A percentile compares a stretch with the other conserved stretches of the same genome.
Conservation (phyloP, 2,329 filamentous ascomycete species). For the Stemphylium lycopersici region DNA sequence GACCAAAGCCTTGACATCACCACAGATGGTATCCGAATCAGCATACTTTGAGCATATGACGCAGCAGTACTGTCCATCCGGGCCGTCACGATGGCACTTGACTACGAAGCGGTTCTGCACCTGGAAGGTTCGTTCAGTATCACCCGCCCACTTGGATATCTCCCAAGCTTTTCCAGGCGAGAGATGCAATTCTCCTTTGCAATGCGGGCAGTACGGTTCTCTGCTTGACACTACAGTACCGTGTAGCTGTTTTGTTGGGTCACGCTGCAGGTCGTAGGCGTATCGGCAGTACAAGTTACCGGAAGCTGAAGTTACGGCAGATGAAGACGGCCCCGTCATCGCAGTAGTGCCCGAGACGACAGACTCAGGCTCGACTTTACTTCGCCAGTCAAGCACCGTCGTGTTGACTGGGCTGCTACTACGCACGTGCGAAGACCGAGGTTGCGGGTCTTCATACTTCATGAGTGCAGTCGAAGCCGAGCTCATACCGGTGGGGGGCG, state of each 20-base stretch:
- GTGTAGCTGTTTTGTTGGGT: slow-evolving; percentile 35
- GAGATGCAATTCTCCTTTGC: slow-evolving; percentile 36
- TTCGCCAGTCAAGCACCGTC: slow-evolving; percentile 28
- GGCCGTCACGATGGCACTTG: slow-evolving; percentile 42
- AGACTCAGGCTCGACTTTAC: slow-evolving; percentile 24
- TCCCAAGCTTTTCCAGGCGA: slow-evolving; percentile 47
- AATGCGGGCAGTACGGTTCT: slow-evolving; percentile 41
- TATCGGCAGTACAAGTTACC: slow-evolving; percentile 40
- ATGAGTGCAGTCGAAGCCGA: slow-evolving; percentile 35
- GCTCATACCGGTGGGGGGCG: slow-evolving; percentile 9
- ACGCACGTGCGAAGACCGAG: slow-evolving; percentile 9
- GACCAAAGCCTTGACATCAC: slow-evolving; percentile 46
- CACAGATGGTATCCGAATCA: slow-evolving; percentile 41
- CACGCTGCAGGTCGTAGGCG: slow-evolving; percentile 39
- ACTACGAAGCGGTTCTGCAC: slow-evolving; percentile 46
- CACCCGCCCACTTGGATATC: slow-evolving; percentile 39
- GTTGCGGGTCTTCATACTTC: slow-evolving; percentile 24
- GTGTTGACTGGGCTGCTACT: slow-evolving; percentile 33
- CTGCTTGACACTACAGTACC: slow-evolving; percentile 30
- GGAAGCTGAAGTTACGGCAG: slow-evolving; percentile 21
- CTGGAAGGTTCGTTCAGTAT: slow-evolving; percentile 41
- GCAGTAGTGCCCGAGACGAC: slow-evolving; percentile 33
- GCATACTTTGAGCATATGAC: slow-evolving; percentile 39
- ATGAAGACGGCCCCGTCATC: slow-evolving; percentile 30
- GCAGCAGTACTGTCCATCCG: slow-evolving; percentile 44